phyloP scores from a whole-genome alignment of 2,329 filamentous ascomycete genomes.

The Sporothrix inflata region DNA sequence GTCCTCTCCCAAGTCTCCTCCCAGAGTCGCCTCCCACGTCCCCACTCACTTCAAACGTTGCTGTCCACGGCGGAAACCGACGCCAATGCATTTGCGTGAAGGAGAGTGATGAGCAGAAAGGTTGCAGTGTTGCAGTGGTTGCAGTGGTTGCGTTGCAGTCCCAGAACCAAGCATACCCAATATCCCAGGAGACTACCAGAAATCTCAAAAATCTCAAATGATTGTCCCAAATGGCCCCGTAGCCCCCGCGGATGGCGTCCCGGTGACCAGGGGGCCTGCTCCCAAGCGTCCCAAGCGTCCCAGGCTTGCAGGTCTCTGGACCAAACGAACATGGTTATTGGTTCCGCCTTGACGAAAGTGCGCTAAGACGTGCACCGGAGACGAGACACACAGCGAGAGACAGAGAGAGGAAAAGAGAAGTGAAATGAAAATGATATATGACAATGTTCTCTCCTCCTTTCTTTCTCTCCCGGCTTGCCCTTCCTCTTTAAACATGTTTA shows the following conservation, averaged over 20 bases:
- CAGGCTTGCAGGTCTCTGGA: not conserved
- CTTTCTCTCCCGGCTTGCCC: not conserved
- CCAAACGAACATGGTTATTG: constrained; percentile 13
- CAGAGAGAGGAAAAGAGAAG: not conserved
- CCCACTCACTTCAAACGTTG: constrained; percentile 16
- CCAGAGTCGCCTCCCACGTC: not conserved
- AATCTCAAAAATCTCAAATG: not conserved
- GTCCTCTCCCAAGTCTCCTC: not conserved
- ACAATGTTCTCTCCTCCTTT: not conserved
- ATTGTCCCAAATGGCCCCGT: constrained; percentile 14
- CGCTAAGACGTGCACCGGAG: not conserved
- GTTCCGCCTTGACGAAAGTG: not conserved
- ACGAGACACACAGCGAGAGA: not conserved
- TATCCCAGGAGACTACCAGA: no score
- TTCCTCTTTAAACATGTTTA: not conserved
- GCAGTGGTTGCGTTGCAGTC: constrained; percentile 6
- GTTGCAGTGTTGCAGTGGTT: constrained; percentile 1
- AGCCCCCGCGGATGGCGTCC: constrained; percentile 7
- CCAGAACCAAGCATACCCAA: not conserved
- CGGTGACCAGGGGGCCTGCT: not conserved
- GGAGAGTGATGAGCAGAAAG: not conserved
- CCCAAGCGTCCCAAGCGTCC: not conserved
- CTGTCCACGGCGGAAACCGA: not conserved
- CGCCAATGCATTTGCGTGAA: not conserved
- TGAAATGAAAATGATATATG: constrained; percentile 11